Conservation (phyloP, 2,329 filamentous ascomycete species). For the Neurospora crassa region DNA sequence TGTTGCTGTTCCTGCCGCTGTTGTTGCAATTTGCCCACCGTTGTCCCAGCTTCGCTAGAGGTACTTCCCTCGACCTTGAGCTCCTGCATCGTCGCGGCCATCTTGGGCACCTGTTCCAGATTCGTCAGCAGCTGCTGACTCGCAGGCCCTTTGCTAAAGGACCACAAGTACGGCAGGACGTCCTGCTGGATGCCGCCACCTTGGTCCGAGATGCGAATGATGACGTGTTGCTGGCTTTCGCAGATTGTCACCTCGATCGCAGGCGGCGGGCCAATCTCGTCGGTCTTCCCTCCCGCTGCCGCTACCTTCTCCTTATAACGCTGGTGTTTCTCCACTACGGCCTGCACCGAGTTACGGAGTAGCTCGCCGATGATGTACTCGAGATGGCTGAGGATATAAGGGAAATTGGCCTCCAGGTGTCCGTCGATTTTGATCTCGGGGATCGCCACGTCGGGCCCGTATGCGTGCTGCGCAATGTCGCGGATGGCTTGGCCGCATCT, state of each 20-base stretch:
- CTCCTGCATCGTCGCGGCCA: slow-evolving; percentile 91
- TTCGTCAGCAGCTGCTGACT: slow-evolving; percentile 73
- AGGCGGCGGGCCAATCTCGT: slow-evolving; percentile 41
- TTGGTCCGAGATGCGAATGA: slow-evolving; percentile 90
- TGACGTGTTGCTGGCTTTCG: slow-evolving; percentile 88
- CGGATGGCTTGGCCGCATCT: slow-evolving; percentile 70
- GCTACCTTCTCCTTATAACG: slow-evolving; percentile 19
- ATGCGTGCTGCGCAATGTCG: slow-evolving; percentile 63
- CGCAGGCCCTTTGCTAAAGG: slow-evolving; percentile 86
- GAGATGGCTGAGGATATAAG: slow-evolving; percentile 90
- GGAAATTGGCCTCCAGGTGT: slow-evolving; percentile 82
- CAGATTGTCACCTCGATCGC: slow-evolving; percentile 93
- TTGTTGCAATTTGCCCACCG: slow-evolving; percentile 1
- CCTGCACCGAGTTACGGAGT: slow-evolving; percentile 88
- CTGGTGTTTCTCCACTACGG: slow-evolving; percentile 67
- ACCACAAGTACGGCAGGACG: slow-evolving; percentile 85
- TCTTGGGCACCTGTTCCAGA: slow-evolving; percentile 73
- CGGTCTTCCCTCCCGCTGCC: slow-evolving; percentile 5
- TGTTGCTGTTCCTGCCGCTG: slow-evolving; percentile 1
- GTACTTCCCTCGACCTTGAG: slow-evolving; percentile 42
- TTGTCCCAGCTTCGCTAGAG: not conserved
- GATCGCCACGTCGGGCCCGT: slow-evolving; percentile 60
- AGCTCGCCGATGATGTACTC: slow-evolving; percentile 97
- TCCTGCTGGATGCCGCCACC: slow-evolving; percentile 85
- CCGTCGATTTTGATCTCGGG: slow-evolving; percentile 78